Conservation (phyloP, 164 flowering plant species). For the Vitis rotundifolia region DNA sequence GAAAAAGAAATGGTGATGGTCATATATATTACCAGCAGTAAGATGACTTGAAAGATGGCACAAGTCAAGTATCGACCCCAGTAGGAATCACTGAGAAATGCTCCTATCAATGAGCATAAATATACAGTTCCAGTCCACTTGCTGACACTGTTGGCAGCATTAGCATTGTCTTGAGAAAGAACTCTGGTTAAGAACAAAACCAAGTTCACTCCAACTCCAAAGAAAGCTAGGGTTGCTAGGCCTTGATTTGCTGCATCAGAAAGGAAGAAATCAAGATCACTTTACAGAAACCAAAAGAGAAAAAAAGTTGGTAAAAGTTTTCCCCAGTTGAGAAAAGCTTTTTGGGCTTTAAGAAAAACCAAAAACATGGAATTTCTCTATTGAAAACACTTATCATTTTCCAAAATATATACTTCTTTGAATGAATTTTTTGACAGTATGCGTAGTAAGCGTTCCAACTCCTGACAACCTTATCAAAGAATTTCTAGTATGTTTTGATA, state of each 20-base stretch:
- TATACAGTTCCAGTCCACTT: conserved; percentile 89
- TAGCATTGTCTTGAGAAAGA: conserved; percentile 65
- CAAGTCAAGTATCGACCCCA: conserved; percentile 88
- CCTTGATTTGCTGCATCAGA: conserved; percentile 76
- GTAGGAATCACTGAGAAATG: conserved; percentile 84
- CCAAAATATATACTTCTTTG: too few species aligned
- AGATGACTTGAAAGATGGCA: conserved; percentile 65
- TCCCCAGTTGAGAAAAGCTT: too few species aligned
- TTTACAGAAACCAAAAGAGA: not conserved
- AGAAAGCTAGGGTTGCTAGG: conserved; percentile 79
- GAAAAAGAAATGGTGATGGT: not conserved
- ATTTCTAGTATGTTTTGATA: too few species aligned
- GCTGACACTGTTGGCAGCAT: conserved; percentile 77
- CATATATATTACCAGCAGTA: conserved; percentile 47
- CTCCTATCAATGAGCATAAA: conserved; percentile 71
- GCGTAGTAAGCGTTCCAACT: too few species aligned
- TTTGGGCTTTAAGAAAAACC: too few species aligned
- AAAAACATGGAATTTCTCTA: too few species aligned
- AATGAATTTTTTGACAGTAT: too few species aligned
- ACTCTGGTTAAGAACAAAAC: conserved; percentile 84
- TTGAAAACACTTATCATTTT: too few species aligned
- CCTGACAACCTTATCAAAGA: too few species aligned
- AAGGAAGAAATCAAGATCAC: too few species aligned
- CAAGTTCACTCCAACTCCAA: conserved; percentile 85
- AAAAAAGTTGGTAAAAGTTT: not conserved